Base-by-base conservation (phyloP, 2,329 filamentous ascomycete species). In the Fusarium xyrophilum region DNA sequence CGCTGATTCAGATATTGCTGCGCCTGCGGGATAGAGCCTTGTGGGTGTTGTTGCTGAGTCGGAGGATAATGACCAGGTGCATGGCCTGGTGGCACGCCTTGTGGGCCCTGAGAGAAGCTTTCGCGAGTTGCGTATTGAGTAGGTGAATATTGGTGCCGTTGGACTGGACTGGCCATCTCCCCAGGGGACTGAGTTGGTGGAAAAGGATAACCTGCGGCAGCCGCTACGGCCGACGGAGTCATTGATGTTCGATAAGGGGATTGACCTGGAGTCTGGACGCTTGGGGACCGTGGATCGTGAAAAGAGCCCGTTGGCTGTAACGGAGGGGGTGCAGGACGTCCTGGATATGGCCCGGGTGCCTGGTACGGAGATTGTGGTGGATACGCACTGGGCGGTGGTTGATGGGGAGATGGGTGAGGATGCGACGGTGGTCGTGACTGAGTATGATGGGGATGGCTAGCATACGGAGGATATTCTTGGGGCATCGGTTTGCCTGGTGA, bases 81-180 rank as follows among this genome's bases (percentile, higher is more conserved):
- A 47, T 70, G 64, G 33, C 51, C 50, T 23, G 55, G 67, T 36
- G 67, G 64, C 28, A 54, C 51, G 52, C 68, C 54, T 51, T 64
- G 73, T 71, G 58, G 76, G 60, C 62, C 74, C 60, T 82, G 83
- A 13, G 80, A 76, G 68, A 83, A 85, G 75, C 80, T 82, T 60
- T 86, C 83, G 64, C 82, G 79, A 48, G 78, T 78, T 46, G 82
- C 78, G 63, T 79, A 79, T 42, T 76, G 76, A 25, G 79, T 68
- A 32, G 84, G 81, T 17, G 82, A 82, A 69, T 86, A 86, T 67
- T 84, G 84, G 62, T 85, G 83, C 44, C 83, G 82, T 75, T 85
- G 83, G 60, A 82, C 79, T 25, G 85, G 85, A 69, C 85, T 87
- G 28, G 79, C 76, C 33, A 82, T 77, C 56, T 82, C 80, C 35